phyloP scores from a whole-genome alignment of 352 stramenopile species.

The Phytophthora cajani region DNA sequence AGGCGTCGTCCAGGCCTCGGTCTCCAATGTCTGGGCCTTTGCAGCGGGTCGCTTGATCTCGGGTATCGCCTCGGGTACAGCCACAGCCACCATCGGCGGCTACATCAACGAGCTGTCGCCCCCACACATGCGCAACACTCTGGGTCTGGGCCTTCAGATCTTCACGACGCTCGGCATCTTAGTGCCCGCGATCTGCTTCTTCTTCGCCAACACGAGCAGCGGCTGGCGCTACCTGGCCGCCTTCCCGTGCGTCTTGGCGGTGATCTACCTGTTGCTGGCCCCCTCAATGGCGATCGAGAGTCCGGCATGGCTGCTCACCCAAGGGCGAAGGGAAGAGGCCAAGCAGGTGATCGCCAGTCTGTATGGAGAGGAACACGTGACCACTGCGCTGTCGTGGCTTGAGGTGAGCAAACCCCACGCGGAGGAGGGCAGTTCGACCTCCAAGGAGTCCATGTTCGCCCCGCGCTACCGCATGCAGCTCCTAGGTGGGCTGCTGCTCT shows the following conservation, averaged over 20 bases:
- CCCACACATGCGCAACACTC: slow-evolving; percentile 39
- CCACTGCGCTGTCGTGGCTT: slow-evolving; percentile 35
- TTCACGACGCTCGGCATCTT: slow-evolving; percentile 53
- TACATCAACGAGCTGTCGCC: slow-evolving; percentile 52
- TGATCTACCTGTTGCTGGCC: slow-evolving; percentile 42
- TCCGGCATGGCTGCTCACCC: slow-evolving; percentile 43
- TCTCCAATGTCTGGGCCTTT: slow-evolving; percentile 31
- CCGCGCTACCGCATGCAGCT: slow-evolving; percentile 24
- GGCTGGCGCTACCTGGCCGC: slow-evolving; percentile 46
- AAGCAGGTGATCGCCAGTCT: slow-evolving; percentile 33
- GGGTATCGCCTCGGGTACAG: slow-evolving; percentile 34
- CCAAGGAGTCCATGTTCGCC: slow-evolving; percentile 17
- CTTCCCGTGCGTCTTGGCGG: slow-evolving; percentile 46
- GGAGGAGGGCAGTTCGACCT: neutral
- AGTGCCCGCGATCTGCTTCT: slow-evolving; percentile 33
- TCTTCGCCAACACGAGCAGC: slow-evolving; percentile 40
- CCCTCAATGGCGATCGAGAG: slow-evolving; percentile 41
- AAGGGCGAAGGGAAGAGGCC: slow-evolving; percentile 29
- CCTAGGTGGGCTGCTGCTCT: slow-evolving; percentile 12
- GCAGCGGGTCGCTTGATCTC: slow-evolving; percentile 39
- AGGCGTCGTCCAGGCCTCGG: slow-evolving; percentile 35
- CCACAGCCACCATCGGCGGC: slow-evolving; percentile 13
- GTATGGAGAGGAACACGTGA: slow-evolving; percentile 39
- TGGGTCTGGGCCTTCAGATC: slow-evolving; percentile 51
- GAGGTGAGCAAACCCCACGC: slow-evolving; percentile 18